These are phyloP conservation scores for Chlamydomonas reinhardtii DNA, from an alignment of 163 green algal species.

Conservation along the genomic window DNA sequence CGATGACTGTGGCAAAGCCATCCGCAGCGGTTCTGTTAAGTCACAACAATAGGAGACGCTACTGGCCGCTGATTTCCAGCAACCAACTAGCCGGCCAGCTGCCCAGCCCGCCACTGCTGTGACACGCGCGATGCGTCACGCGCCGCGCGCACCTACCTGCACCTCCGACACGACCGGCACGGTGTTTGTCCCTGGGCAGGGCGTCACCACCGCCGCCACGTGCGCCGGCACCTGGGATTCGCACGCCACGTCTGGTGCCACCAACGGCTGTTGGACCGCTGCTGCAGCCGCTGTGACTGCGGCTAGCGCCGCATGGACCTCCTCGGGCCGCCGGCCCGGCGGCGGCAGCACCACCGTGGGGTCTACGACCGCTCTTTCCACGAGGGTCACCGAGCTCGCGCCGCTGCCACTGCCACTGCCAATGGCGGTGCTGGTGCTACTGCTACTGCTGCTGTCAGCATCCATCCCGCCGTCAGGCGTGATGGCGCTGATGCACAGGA, in stretches of 20 bases:
- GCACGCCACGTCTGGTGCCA: too few relatives aligned
- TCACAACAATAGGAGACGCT: too few relatives aligned
- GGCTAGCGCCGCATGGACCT: not conserved
- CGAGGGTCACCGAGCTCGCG: not conserved
- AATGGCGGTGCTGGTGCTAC: not conserved
- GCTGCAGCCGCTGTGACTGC: not conserved
- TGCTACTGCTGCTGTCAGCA: not conserved
- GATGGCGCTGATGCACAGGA: conserved; percentile 25
- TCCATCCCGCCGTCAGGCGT: not conserved
- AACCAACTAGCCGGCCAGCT: too few relatives aligned
- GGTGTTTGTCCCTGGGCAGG: not conserved
- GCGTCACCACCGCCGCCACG: not conserved
- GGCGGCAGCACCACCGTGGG: conserved; percentile 1
- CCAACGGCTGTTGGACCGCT: too few relatives aligned
- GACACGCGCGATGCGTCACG: too few relatives aligned
- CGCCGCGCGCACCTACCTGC: conserved; percentile 2
- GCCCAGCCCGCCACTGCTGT: too few relatives aligned
- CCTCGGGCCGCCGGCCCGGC: not conserved
- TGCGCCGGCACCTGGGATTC: not conserved
- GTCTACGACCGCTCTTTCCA: not conserved
- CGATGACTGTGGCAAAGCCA: too few relatives aligned
- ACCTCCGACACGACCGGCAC: not conserved
- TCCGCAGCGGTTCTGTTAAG: too few relatives aligned
- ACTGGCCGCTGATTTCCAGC: too few relatives aligned
- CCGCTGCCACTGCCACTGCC: not conserved